Evolutionary conservation across 78 protist genomes (phyloP).

Genomic region (Pigoraptor vietnamica): DNA sequence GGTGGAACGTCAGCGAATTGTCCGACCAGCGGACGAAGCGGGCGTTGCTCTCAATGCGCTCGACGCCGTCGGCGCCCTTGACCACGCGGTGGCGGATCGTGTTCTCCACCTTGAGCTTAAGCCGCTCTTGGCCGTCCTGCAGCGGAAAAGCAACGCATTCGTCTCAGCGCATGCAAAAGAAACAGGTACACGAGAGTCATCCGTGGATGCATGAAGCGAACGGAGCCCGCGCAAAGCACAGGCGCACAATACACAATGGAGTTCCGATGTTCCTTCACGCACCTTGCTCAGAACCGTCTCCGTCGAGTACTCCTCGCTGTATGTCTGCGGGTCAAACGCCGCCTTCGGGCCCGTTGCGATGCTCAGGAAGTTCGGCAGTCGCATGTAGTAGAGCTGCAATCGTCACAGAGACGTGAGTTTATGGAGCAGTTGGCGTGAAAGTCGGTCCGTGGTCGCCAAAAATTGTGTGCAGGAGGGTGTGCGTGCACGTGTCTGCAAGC

Average conservation of each 20-base stretch:
- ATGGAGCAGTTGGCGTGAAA: too few relatives aligned
- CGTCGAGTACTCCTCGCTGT: not conserved
- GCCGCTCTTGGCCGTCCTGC: not conserved
- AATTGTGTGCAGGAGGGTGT: too few relatives aligned
- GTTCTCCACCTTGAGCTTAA: not conserved
- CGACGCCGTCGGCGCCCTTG: not conserved
- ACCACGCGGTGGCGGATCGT: not conserved
- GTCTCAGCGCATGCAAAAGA: too few relatives aligned
- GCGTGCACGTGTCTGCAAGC: too few relatives aligned
- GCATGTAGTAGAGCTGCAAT: not conserved
- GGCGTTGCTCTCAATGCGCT: not conserved
- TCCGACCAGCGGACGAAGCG: not conserved
- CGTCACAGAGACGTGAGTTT: too few relatives aligned
- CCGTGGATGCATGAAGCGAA: too few relatives aligned
- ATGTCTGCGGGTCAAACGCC: not conserved
- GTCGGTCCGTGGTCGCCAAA: too few relatives aligned
- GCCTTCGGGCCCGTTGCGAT: too few relatives aligned
- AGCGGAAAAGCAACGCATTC: not conserved
- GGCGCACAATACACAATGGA: not conserved
- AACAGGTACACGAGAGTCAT: too few relatives aligned
- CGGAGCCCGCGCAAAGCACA: too few relatives aligned
- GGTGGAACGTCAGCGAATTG: not conserved
- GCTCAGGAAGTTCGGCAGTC: not conserved
- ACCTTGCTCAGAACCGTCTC: not conserved
- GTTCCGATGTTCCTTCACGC: not conserved